Evolutionary conservation across 768 basidiomycete genomes (phyloP).

Genomic region (Lepiota venenata): DNA sequence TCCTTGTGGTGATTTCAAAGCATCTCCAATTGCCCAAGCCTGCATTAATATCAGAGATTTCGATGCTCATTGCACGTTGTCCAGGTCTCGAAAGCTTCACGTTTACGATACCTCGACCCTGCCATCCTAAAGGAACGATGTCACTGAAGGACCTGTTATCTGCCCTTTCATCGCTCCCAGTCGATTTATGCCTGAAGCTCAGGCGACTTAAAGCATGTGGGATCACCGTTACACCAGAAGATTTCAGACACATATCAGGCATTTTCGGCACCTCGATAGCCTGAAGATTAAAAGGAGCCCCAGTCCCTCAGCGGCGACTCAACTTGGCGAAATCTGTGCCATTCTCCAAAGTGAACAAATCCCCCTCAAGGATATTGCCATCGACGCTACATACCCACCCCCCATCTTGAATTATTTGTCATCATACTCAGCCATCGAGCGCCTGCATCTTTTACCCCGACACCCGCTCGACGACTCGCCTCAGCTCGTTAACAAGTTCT

Average conservation of each 20-base stretch:
- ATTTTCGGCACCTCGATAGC: background rate
- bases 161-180: background rate
- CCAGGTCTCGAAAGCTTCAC: slow-evolving; percentile 2
- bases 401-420: background rate
- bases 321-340: background rate
- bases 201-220: background rate
- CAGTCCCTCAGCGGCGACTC: background rate
- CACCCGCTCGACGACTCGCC: background rate
- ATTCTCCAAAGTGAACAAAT: background rate
- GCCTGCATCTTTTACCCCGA: background rate
- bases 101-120: background rate
- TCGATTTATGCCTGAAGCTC: background rate
- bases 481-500: background rate
- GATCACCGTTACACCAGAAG: background rate
- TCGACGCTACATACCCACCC: background rate
- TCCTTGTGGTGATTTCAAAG: background rate
- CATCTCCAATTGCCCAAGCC: background rate
- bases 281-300: background rate
- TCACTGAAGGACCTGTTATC: background rate
- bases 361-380: background rate
- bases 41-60: background rate
- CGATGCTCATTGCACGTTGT: background rate
- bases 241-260: background rate
- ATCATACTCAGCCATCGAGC: background rate
- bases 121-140: background rate